These are phyloP conservation scores for Fusarium illudens DNA, from an alignment of 2,329 filamentous ascomycete species.

Conservation along the genomic window DNA sequence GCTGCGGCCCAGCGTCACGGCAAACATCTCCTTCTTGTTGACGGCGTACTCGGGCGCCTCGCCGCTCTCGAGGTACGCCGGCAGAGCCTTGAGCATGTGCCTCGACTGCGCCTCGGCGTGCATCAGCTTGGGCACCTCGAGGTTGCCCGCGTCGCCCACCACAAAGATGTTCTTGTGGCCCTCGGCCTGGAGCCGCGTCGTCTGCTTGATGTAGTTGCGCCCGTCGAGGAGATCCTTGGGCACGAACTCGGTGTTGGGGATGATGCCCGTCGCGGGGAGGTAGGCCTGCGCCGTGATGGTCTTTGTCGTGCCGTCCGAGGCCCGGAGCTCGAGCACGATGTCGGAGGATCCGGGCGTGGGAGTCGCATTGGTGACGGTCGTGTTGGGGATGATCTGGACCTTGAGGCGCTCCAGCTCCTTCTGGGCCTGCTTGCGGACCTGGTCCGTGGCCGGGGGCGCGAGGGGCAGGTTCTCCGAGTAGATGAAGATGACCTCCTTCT, in stretches of 20 bases:
- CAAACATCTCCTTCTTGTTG: slow-evolving; percentile 45
- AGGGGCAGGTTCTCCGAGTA: slow-evolving; percentile 52
- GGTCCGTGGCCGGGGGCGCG: slow-evolving; percentile 42
- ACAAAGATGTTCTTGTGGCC: slow-evolving; percentile 54
- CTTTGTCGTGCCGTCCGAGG: slow-evolving; percentile 46
- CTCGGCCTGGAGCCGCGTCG: slow-evolving; percentile 47
- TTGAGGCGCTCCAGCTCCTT: slow-evolving; percentile 54
- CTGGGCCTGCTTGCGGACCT: slow-evolving; percentile 51
- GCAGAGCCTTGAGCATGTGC: slow-evolving; percentile 48
- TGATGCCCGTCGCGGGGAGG: slow-evolving; percentile 57
- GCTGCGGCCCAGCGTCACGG: slow-evolving; percentile 51
- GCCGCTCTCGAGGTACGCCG: slow-evolving; percentile 45
- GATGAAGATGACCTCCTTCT: slow-evolving; percentile 58
- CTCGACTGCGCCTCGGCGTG: slow-evolving; percentile 46
- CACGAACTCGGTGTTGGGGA: slow-evolving; percentile 56
- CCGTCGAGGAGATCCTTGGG: slow-evolving; percentile 49
- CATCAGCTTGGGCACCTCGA: slow-evolving; percentile 48
- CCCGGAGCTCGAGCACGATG: slow-evolving; percentile 48
- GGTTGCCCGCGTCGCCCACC: slow-evolving; percentile 54
- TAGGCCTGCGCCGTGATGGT: slow-evolving; percentile 55
- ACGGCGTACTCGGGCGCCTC: slow-evolving; percentile 44
- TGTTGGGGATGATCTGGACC: slow-evolving; percentile 53
- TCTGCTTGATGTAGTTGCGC: slow-evolving; percentile 49
- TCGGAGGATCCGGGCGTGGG: slow-evolving; percentile 35
- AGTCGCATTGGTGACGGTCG: slow-evolving; percentile 47